Conservation (phyloP, 352 stramenopile genomes). For the Phytophthora tubulina region DNA sequence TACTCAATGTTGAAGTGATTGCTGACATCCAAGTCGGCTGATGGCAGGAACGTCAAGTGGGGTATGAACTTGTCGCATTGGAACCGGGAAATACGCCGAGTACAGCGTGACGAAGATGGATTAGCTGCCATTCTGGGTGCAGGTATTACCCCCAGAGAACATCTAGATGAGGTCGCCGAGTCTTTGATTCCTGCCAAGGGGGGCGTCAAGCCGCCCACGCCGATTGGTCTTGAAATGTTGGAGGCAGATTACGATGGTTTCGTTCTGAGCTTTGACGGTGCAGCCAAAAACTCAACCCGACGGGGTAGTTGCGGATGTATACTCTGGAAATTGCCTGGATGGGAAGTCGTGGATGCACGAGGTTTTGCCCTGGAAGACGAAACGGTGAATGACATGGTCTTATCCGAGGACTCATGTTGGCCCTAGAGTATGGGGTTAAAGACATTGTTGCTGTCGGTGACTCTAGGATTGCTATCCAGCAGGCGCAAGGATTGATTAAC, state of each 20-base stretch:
- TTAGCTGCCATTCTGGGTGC: constrained; percentile 19
- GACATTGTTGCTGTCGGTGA: constrained; percentile 2
- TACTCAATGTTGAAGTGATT: constrained; percentile 19
- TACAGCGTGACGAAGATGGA: constrained; percentile 7
- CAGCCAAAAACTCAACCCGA: constrained; percentile 4
- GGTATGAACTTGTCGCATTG: constrained; percentile 4
- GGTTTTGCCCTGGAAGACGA: constrained; percentile 9
- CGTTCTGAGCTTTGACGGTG: constrained; percentile 22
- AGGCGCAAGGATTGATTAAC: constrained; percentile 14
- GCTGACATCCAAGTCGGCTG: constrained; percentile 1
- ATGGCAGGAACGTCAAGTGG: not conserved
- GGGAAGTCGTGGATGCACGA: not conserved
- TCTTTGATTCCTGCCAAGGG: constrained; percentile 18
- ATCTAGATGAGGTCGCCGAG: constrained; percentile 10
- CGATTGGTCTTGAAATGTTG: constrained; percentile 14
- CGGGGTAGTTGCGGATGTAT: constrained; percentile 15
- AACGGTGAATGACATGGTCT: constrained; percentile 6
- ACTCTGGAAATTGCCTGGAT: constrained; percentile 14
- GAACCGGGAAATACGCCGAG: not conserved
- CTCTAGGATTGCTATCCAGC: constrained; percentile 7
- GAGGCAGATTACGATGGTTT: constrained; percentile 2
- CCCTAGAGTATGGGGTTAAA: not conserved
- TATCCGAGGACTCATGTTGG: not conserved
- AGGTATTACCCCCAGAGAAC: constrained; percentile 18
- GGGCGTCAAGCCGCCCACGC: not conserved